Evolutionary conservation across 306 rosid species (phyloP).

Genomic region (Rosa lucieae): DNA sequence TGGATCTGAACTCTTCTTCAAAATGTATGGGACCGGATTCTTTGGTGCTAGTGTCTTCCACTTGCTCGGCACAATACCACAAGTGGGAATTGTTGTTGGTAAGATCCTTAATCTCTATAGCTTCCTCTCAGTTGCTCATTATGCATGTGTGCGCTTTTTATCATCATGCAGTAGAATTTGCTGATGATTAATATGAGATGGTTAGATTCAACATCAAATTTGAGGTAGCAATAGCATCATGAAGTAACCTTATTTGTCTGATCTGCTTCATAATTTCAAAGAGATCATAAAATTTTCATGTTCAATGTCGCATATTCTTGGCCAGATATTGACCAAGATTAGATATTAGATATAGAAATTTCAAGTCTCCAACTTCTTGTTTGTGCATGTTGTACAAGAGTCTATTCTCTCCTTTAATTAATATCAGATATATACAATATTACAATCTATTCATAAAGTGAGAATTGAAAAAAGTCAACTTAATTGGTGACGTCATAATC

Average conservation of each 20-base stretch:
- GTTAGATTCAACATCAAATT: background rate
- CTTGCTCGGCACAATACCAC: conserved; percentile 34
- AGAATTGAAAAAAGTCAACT: background rate
- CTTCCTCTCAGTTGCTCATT: background rate
- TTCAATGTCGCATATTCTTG: background rate
- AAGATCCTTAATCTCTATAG: conserved; percentile 6
- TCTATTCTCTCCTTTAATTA: background rate
- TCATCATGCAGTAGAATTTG: background rate
- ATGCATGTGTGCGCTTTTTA: background rate
- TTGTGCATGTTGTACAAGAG: background rate
- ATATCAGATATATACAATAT: background rate
- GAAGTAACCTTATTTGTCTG: background rate
- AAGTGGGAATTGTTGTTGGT: conserved; percentile 30
- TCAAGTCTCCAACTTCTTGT: background rate
- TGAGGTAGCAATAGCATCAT: background rate
- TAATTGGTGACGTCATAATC: background rate
- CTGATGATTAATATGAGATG: background rate
- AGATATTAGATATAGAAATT: background rate
- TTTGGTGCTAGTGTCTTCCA: conserved; percentile 43
- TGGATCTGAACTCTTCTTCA: conserved; percentile 37
- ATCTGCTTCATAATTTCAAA: background rate
- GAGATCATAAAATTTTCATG: background rate
- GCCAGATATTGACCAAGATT: background rate
- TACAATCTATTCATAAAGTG: background rate
- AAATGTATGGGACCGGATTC: conserved; percentile 33